Conservation (phyloP, 208 protist genomes). For the Leishmania lainsoni region DNA sequence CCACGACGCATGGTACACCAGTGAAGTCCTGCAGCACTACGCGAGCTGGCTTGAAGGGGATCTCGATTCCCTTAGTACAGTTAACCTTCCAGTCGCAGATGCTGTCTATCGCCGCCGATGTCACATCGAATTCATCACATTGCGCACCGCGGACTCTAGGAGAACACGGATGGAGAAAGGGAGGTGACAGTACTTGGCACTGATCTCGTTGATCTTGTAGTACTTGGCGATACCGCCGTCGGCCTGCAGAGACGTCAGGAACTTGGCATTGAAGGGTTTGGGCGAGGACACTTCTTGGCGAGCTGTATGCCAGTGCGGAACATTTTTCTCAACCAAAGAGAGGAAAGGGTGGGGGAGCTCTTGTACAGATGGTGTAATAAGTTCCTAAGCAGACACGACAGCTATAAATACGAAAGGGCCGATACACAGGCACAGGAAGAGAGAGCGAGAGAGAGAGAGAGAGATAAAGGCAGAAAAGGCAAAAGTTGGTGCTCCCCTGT, state of each 20-base stretch:
- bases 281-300: slow-evolving; percentile 41
- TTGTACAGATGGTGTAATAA: background rate
- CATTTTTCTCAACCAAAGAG: slow-evolving; percentile 37
- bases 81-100: slow-evolving; percentile 95
- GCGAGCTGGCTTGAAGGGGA: slow-evolving; percentile 96
- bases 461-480: background rate
- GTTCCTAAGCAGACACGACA: background rate
- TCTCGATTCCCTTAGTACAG: slow-evolving; percentile 91
- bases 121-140: slow-evolving; percentile 96
- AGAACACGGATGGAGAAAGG: slow-evolving; percentile 97
- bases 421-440: too few species aligned
- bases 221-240: slow-evolving; percentile 65
- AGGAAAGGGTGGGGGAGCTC: background rate
- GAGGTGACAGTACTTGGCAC: slow-evolving; percentile 79
- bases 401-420: background rate
- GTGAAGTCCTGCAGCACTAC: slow-evolving; percentile 97
- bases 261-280: slow-evolving; percentile 80
- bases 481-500: background rate
- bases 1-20: slow-evolving; percentile 96
- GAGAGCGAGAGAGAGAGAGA: too few species aligned
- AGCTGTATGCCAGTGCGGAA: slow-evolving; percentile 45
- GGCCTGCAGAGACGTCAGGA: slow-evolving; percentile 55
- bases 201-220: slow-evolving; percentile 89
- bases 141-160: slow-evolving; percentile 95
- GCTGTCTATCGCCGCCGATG: slow-evolving; percentile 89